Percentiles rank a stretch among this genome's conserved stretches.
Evolutionary conservation across 1,139 yeast genomes (phyloP).

Genomic region (Scheffersomyces lignicola): DNA sequence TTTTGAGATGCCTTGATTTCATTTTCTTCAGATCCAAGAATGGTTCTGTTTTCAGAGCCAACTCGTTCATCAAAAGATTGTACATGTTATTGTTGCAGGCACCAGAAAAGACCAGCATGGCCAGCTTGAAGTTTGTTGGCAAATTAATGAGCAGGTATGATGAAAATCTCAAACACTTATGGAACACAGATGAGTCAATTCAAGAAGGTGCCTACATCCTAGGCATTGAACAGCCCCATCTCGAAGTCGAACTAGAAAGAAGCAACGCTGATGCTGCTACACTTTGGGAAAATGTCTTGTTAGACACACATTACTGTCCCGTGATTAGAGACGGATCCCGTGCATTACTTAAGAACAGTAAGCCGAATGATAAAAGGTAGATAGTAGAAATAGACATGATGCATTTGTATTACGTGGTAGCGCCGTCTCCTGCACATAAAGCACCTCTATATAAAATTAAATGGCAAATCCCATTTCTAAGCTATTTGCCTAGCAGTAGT

Average conservation of each 20-base stretch:
- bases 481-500: background rate
- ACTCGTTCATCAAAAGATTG: slow-evolving; percentile 81
- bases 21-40: slow-evolving; percentile 77
- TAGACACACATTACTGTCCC: slow-evolving; percentile 82
- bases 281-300: slow-evolving; percentile 79
- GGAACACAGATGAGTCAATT: slow-evolving; percentile 84
- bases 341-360: slow-evolving; percentile 45
- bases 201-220: slow-evolving; percentile 68
- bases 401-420: background rate
- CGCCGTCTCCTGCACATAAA: background rate
- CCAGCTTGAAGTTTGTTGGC: slow-evolving; percentile 73
- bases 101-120: slow-evolving; percentile 87
- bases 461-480: background rate
- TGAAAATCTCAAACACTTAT: slow-evolving; percentile 69
- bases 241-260: slow-evolving; percentile 63
- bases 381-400: background rate
- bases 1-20: slow-evolving; percentile 74
- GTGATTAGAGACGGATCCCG: slow-evolving; percentile 57
- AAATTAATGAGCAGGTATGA: slow-evolving; percentile 68
- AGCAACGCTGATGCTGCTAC: slow-evolving; percentile 86
- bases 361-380: slow-evolving; percentile 10
- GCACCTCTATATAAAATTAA: no score
- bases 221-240: slow-evolving; percentile 56
- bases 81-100: slow-evolving; percentile 66
- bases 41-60: slow-evolving; percentile 70